These are phyloP conservation scores for Mycosarcoma mackinlayi DNA, from an alignment of 1,284 basidiomycete genomes.

Conservation along the genomic window DNA sequence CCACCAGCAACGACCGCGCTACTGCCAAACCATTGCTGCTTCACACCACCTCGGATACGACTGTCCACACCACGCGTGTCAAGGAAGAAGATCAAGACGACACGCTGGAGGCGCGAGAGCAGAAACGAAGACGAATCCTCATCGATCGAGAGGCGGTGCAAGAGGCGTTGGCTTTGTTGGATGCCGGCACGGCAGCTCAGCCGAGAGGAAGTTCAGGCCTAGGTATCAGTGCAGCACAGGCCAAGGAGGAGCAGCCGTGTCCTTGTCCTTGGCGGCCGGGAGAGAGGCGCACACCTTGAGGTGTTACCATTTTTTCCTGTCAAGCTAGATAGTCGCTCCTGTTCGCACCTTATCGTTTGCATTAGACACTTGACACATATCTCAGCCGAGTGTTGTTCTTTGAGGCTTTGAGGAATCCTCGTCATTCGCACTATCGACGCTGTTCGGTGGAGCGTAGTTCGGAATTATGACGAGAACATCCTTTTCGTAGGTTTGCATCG, in stretches of 20 bases:
- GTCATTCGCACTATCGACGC: no score
- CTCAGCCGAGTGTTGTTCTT: no score
- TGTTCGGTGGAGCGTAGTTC: no score
- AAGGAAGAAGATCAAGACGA: conserved; percentile 25
- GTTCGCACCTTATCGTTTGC: no score
- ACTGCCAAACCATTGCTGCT: conserved; percentile 21
- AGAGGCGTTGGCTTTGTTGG: conserved; percentile 55
- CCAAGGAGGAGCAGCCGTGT: conserved; percentile 22
- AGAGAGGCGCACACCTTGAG: conserved; percentile 18
- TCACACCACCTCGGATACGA: conserved; percentile 21
- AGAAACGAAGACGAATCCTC: conserved; percentile 52
- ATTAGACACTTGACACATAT: no score
- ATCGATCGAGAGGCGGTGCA: conserved; percentile 57
- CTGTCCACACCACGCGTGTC: background rate
- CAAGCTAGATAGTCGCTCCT: no score
- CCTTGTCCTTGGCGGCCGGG: conserved; percentile 44
- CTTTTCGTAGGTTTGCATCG: no score
- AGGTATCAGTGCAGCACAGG: background rate
- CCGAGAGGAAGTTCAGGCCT: conserved; percentile 13
- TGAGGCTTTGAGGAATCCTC: no score
- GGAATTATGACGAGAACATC: no score
- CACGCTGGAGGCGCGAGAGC: conserved; percentile 10
- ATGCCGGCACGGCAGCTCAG: conserved; percentile 42
- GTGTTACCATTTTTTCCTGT: no score
- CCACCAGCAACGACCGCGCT: conserved; percentile 35